These are phyloP conservation scores for Cercophora sp. DNA, from an alignment of 495 filamentous ascomycete species.

Conservation along the genomic window DNA sequence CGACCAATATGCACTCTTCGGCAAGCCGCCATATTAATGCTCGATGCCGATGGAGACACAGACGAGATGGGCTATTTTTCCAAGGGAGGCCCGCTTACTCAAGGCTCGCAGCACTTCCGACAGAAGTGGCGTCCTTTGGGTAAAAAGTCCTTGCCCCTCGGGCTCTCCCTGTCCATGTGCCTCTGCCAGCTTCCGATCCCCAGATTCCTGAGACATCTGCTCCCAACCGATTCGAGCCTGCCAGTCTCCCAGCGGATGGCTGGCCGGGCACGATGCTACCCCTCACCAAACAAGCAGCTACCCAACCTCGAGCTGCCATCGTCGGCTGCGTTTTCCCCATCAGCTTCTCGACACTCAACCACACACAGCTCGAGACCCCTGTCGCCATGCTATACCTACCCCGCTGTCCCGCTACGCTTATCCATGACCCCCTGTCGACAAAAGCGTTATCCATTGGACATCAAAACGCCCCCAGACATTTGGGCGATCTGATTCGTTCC, in stretches of 20 bases:
- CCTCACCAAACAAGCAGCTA: too few species aligned
- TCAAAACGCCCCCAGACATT: neutral
- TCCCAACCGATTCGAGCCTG: too few species aligned
- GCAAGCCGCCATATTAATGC: conserved; percentile 6
- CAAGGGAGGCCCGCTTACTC: neutral
- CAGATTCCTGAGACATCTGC: too few species aligned
- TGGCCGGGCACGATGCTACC: neutral
- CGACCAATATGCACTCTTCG: conserved; percentile 5
- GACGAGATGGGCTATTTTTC: neutral
- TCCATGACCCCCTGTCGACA: conserved; percentile 7
- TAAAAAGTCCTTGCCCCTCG: neutral
- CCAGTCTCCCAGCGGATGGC: too few species aligned
- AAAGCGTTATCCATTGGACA: conserved; percentile 22
- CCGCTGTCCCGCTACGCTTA: conserved; percentile 14
- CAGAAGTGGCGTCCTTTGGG: neutral
- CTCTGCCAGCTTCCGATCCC: neutral
- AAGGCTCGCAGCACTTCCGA: neutral
- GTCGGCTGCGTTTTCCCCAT: too few species aligned
- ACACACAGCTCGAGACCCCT: conserved; percentile 7
- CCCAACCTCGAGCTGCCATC: too few species aligned
- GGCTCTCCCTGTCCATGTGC: neutral
- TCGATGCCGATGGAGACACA: neutral
- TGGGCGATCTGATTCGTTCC: conserved; percentile 19
- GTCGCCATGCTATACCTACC: conserved; percentile 10
- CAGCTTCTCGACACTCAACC: too few species aligned